Evolutionary conservation across 768 basidiomycete genomes (phyloP), one percentile per base, ranked within the genome.

Genomic region (Dioszegia hungarica): DNA sequence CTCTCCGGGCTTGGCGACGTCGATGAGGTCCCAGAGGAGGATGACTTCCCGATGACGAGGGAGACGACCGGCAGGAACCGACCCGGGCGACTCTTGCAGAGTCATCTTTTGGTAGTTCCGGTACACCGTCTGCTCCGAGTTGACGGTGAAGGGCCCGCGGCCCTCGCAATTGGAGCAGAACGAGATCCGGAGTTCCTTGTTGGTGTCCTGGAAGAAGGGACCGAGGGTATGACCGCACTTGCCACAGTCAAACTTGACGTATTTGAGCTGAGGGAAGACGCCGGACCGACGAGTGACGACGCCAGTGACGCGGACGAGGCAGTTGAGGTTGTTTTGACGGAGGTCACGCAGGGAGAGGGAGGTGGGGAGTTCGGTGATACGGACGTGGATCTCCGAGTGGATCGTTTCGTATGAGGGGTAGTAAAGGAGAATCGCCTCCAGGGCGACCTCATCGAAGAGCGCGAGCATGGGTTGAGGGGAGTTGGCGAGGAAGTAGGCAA

Each of bases 51-150:
- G 87, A 77, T 99, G 95, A 48, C 95, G 82, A 3, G 95, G 95
- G 6, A 98, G 81, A 67, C 95, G 90, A 76, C 95, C 95, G 19
- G 95, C 92, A 53, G 95, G 95, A 0, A 99, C 95, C 2, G 90
- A 90, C 2, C 95, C 95, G 11, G 95, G 95, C 6, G 91, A 93
- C 74, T 99, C 95, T 73, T 99, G 95, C 39, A 99, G 77, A 5
- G 93, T 97, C 90, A 98, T 89, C 77, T 90, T 94, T 77, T 99
- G 95, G 74, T 95, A 98, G 76, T 99, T 99, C 54, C 95, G 83
- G 75, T 98, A 99, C 2, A 99, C 85, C 1, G 95, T 99, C 90
- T 98, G 59, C 71, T 97, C 92, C 29, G 92, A 94, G 74, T 98
- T 99, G 67, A 99, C 88, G 0, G 85, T 81, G 79, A 98, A 99